Evolutionary conservation across 805 yeast species (phyloP).

Genomic region (Debaryomyces maramus): DNA sequence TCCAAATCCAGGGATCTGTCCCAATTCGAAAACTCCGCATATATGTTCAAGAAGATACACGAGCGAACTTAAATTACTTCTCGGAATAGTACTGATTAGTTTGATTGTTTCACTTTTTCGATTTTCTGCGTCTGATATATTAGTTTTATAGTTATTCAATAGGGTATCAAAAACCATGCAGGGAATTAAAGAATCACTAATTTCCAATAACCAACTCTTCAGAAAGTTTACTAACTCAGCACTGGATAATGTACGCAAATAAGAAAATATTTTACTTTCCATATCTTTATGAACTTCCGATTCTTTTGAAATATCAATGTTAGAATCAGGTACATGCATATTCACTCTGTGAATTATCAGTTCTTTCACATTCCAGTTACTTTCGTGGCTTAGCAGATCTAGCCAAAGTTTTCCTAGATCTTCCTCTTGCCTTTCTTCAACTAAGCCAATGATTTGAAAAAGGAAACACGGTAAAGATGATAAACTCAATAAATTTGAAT

Average conservation of each 20-base stretch:
- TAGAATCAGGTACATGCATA: constrained; percentile 11
- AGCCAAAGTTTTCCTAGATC: constrained; percentile 22
- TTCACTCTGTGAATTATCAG: constrained; percentile 23
- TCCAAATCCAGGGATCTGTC: constrained; percentile 23
- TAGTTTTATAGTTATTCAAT: constrained; percentile 17
- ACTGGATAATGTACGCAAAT: constrained; percentile 8
- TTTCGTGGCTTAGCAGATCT: constrained; percentile 30
- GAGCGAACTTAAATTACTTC: constrained; percentile 41
- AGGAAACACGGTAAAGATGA: constrained; percentile 36
- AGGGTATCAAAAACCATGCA: constrained; percentile 39
- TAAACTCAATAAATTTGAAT: constrained; percentile 20
- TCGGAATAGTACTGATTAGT: constrained; percentile 32
- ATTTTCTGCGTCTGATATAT: constrained; percentile 4
- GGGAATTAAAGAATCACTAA: constrained; percentile 42
- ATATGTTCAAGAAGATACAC: constrained; percentile 38
- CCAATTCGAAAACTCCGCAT: constrained; percentile 21
- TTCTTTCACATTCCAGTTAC: constrained; percentile 37
- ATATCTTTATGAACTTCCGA: constrained; percentile 22
- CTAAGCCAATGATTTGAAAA: constrained; percentile 18
- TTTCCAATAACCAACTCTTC: constrained; percentile 42
- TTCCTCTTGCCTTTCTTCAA: constrained; percentile 15
- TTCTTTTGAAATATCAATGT: constrained; percentile 18
- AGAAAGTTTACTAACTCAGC: constrained; percentile 28
- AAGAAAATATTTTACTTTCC: constrained; percentile 16
- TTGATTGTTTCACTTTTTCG: constrained; percentile 20